A percentile compares a stretch with the other conserved stretches of the same genome.
Evolutionary conservation across 2,329 filamentous ascomycete genomes (phyloP).

Genomic region (Microascus cirrosus): DNA sequence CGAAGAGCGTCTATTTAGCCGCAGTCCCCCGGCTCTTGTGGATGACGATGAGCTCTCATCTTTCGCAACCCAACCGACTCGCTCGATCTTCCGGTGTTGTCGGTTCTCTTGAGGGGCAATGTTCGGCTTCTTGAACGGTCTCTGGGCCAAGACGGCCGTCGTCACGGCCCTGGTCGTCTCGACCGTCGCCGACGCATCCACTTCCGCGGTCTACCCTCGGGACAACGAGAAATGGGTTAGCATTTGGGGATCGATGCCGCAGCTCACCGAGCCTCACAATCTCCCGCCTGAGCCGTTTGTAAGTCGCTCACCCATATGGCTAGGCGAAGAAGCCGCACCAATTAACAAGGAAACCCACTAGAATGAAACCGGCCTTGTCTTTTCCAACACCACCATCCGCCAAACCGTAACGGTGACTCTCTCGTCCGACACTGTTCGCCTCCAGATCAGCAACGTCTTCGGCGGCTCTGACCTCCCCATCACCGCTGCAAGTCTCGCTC

Average conservation of each 20-base stretch:
- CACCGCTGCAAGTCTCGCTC: conserved; percentile 42
- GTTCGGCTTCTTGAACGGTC: neutral
- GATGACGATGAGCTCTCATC: too few species aligned
- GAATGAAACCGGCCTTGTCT: conserved; percentile 40
- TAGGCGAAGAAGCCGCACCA: neutral
- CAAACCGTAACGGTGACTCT: conserved; percentile 49
- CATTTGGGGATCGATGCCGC: conserved; percentile 52
- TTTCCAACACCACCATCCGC: conserved; percentile 47
- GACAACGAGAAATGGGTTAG: conserved; percentile 43
- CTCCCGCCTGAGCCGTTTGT: conserved; percentile 46
- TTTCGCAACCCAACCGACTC: neutral
- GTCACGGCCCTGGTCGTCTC: neutral
- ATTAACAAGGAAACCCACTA: conserved; percentile 14
- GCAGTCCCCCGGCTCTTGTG: neutral
- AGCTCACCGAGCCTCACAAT: conserved; percentile 47
- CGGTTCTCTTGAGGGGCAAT: neutral
- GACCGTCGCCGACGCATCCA: neutral
- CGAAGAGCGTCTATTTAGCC: neutral
- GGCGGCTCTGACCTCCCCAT: conserved; percentile 45
- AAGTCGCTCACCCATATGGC: conserved; percentile 12
- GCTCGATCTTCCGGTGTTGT: neutral
- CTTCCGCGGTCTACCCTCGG: neutral
- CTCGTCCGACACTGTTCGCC: conserved; percentile 38
- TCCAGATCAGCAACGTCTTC: conserved; percentile 52
- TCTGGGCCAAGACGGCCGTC: neutral